Evolutionary conservation across 148 eudicot genomes (phyloP).

Genomic region (Persicaria maculosa): DNA sequence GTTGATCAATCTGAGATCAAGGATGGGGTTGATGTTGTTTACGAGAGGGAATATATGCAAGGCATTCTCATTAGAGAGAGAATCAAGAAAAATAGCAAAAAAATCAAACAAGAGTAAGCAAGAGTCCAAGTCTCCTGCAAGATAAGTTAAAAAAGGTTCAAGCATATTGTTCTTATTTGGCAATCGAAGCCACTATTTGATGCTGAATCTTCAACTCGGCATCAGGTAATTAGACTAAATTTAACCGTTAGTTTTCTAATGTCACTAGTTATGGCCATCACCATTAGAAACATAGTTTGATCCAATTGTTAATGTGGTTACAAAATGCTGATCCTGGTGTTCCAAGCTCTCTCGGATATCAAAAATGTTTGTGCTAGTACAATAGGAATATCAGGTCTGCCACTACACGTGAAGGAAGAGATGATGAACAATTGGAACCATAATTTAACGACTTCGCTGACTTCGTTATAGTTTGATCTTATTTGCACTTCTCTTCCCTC

Average conservation of each 20-base stretch:
- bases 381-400: background rate
- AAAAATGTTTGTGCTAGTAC: background rate
- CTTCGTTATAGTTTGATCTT: background rate
- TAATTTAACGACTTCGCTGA: constrained; percentile 11
- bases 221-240: constrained; percentile 46
- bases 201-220: constrained; percentile 86
- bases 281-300: background rate
- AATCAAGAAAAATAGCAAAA: constrained; percentile 28
- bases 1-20: constrained; percentile 31
- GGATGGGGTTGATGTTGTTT: constrained; percentile 36
- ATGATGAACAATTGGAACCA: constrained; percentile 38
- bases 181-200: constrained; percentile 59
- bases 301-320: too few species aligned
- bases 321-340: background rate
- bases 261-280: background rate
- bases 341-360: background rate
- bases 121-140: constrained; percentile 30
- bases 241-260: background rate
- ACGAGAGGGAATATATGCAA: constrained; percentile 90
- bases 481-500: background rate
- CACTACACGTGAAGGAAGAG: background rate
- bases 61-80: constrained; percentile 77
- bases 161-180: constrained; percentile 42
- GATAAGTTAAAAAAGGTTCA: constrained; percentile 45
- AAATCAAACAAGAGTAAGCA: constrained; percentile 36